These are phyloP conservation scores for Francoa sonchifolia DNA, from an alignment of 441 rosid genomes.

Conservation along the genomic window DNA sequence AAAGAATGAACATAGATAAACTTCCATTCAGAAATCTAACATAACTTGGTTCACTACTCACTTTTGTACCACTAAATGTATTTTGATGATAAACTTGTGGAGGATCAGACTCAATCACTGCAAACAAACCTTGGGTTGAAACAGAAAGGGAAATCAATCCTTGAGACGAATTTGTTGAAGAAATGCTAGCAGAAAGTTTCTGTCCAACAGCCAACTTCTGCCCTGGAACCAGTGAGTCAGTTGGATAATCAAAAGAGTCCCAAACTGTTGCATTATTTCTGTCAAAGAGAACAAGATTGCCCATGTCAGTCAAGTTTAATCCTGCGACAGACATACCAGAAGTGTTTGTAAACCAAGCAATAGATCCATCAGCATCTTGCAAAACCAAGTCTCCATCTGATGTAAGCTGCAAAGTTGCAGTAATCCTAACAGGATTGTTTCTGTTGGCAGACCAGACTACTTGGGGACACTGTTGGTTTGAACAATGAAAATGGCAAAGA, in stretches of 20 bases:
- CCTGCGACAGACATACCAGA: slow-evolving; percentile 9
- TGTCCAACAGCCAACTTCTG: slow-evolving; percentile 8
- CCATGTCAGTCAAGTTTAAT: slow-evolving; percentile 9
- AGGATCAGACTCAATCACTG: slow-evolving; percentile 8
- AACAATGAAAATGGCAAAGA: slow-evolving; percentile 16
- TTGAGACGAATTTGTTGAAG: slow-evolving; percentile 6
- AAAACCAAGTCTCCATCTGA: slow-evolving; percentile 11
- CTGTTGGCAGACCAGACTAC: slow-evolving; percentile 17
- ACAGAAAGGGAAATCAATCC: slow-evolving; percentile 3
- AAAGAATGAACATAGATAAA: slow-evolving; percentile 11
- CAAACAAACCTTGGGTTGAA: slow-evolving; percentile 1
- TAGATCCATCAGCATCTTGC: slow-evolving; percentile 2
- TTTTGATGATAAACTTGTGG: not conserved
- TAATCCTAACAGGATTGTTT: not conserved
- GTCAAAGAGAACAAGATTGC: slow-evolving; percentile 15
- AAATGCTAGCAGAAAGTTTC: slow-evolving; percentile 6
- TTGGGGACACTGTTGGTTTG: slow-evolving; percentile 5
- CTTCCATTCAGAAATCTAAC: slow-evolving; percentile 13
- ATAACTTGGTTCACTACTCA: slow-evolving; percentile 3
- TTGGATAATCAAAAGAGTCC: slow-evolving; percentile 14
- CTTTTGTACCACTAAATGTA: not conserved
- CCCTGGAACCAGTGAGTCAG: slow-evolving; percentile 12
- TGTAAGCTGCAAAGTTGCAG: slow-evolving; percentile 8
- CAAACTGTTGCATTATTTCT: slow-evolving; percentile 2
- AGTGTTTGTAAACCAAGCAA: slow-evolving; percentile 11